Percentiles rank a stretch among this genome's conserved stretches.
Evolutionary conservation across 768 basidiomycete species (phyloP).

Genomic region (Calocybe indica): DNA sequence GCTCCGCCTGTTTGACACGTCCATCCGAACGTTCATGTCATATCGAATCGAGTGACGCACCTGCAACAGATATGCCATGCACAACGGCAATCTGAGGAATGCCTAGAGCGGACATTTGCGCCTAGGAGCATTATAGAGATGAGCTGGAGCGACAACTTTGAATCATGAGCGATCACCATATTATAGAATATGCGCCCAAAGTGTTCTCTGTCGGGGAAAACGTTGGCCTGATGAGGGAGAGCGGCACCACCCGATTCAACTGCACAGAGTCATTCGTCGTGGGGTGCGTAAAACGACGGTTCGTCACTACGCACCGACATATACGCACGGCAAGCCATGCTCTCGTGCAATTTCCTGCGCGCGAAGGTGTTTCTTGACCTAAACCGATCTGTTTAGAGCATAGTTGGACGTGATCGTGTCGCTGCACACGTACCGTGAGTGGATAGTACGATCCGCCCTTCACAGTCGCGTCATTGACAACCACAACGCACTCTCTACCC

Average conservation of each 20-base stretch:
- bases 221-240: slow-evolving; percentile 87
- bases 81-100: slow-evolving; percentile 92
- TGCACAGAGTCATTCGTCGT: slow-evolving; percentile 18
- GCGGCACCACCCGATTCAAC: slow-evolving; percentile 95
- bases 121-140: slow-evolving; percentile 34
- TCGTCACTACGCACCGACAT: slow-evolving; percentile 58
- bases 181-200: slow-evolving; percentile 98
- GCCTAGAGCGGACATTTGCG: slow-evolving; percentile 87
- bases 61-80: slow-evolving; percentile 92
- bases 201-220: slow-evolving; percentile 93
- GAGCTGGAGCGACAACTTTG: neutral
- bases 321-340: slow-evolving; percentile 85
- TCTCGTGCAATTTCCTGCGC: slow-evolving; percentile 94
- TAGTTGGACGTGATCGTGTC: neutral
- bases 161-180: slow-evolving; percentile 50
- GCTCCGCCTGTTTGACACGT: slow-evolving; percentile 57
- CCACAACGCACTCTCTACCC: slow-evolving; percentile 79
- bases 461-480: slow-evolving; percentile 93
- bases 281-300: neutral
- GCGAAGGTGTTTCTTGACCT: slow-evolving; percentile 93
- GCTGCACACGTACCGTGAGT: slow-evolving; percentile 48
- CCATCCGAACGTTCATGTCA: neutral
- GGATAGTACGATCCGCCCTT: slow-evolving; percentile 94
- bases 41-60: slow-evolving; percentile 22
- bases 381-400: neutral